A percentile compares a stretch with the other conserved stretches of the same genome.
Conservation (phyloP, 108 stramenopile species). For the Nitzschia palea region DNA sequence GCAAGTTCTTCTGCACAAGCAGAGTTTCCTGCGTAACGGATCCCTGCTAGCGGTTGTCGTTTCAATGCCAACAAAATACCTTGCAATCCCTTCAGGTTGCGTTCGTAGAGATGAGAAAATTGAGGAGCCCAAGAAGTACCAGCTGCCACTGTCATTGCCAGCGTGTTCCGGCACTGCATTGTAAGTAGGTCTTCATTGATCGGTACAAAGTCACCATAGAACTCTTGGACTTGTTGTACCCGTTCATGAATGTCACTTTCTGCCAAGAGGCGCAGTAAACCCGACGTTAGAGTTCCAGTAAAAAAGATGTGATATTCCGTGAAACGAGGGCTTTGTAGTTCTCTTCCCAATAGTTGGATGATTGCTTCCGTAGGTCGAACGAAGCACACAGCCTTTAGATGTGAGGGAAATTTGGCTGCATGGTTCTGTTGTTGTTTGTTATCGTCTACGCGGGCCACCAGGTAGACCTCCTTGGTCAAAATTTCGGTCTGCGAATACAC, state of each 20-base stretch:
- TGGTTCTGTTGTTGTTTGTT: conserved; percentile 28
- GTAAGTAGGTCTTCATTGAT: conserved; percentile 94
- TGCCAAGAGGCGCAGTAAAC: conserved; percentile 82
- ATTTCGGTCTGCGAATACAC: conserved; percentile 92
- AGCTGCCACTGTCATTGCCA: conserved; percentile 73
- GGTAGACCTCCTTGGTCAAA: conserved; percentile 79
- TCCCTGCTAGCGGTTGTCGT: conserved; percentile 77
- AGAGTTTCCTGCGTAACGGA: conserved; percentile 89
- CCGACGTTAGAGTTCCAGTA: conserved; percentile 81
- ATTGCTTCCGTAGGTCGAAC: conserved; percentile 91
- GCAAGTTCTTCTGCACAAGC: conserved; percentile 82
- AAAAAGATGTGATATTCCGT: conserved; percentile 98
- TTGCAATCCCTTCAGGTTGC: conserved; percentile 86
- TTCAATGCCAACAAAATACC: conserved; percentile 89
- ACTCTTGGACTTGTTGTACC: conserved; percentile 95
- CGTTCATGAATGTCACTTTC: conserved; percentile 87
- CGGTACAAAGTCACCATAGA: conserved; percentile 95
- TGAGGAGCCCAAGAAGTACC: conserved; percentile 66
- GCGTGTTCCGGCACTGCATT: conserved; percentile 80
- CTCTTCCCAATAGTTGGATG: conserved; percentile 72
- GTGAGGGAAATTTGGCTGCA: conserved; percentile 45
- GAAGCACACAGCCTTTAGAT: conserved; percentile 94
- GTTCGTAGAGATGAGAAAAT: conserved; percentile 72
- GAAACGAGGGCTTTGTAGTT: conserved; percentile 84
- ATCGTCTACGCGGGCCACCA: conserved; percentile 75